Evolutionary conservation across 116 monocot species (phyloP), one percentile per base, ranked within the genome.

Genomic region (Zostera marina): DNA sequence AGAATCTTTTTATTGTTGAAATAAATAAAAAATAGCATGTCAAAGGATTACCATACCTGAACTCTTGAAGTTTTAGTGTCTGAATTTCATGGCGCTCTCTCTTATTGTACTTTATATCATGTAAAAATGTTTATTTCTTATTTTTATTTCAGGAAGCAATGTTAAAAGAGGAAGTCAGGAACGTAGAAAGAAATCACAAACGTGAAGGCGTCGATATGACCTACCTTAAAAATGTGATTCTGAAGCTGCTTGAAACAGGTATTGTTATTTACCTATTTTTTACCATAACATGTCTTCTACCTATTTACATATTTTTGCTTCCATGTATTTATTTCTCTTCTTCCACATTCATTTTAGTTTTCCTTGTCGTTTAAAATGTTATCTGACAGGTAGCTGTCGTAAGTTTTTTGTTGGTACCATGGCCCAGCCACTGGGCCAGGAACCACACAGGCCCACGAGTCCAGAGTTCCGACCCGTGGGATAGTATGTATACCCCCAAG

Each of bases 241-340:
- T 94, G 22, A 94, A 94, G 63, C 79, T 94, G 40, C 88, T 94
- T 68, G 94, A 94, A 73, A 94, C 94, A 71, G 94, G 94, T 94
- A 76, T 32, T 52, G 3, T 15, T 41, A 32, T 32, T 2, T 32
- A 32, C 32, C 26, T 4, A 26, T 20, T 21, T 13, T 39, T n/a
- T 11, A 59, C 11, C 8, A 22, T 41, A 3, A 10, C 46, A 15
- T 11, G 12, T 17, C 43, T 42, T 13, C 53, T 25, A 17, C 25
- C 25, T 7, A 54, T 60, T 44, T 43, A 21, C 8, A 2, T 52
- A 40, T 1, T 32, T 19, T 47, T 63, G 49, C 22, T 63, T 25
- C 38, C 9, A 13, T 47, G n/a, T 46, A 13, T 20, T 11, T 26
- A n/a, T 4, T 1, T 42, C 2, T 51, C 19, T 25, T 26, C 19